phyloP scores from a whole-genome alignment of 2,329 filamentous ascomycete genomes.

The Rhynchosporium graminicola region DNA sequence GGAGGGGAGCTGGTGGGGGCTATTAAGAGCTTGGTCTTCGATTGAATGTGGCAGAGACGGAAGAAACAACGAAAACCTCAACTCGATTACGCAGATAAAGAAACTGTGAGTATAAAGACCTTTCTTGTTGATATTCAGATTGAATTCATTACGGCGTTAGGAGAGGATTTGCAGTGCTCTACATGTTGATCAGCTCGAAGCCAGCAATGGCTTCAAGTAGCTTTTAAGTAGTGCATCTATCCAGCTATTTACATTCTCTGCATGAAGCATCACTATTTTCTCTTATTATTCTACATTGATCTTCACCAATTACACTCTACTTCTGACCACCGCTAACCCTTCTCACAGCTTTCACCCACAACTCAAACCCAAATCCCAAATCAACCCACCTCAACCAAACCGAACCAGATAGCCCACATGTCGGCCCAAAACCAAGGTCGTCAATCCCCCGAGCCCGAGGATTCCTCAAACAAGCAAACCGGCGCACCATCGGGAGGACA shows the following conservation, averaged over 20 bases:
- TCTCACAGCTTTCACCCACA: background rate
- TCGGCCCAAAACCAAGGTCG: conserved; percentile 63
- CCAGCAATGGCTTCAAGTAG: background rate
- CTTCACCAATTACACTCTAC: background rate
- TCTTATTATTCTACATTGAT: background rate
- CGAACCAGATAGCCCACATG: conserved; percentile 28
- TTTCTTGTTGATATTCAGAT: too few relatives aligned
- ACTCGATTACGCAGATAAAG: too few relatives aligned
- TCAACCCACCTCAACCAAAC: background rate
- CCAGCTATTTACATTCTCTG: background rate
- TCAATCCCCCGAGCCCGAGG: conserved; percentile 75
- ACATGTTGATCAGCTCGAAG: background rate
- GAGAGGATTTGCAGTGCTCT: too few relatives aligned
- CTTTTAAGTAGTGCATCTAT: background rate
- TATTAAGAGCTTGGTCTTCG: conserved; percentile 3
- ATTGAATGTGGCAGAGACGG: background rate
- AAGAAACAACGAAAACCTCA: too few relatives aligned
- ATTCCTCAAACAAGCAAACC: conserved; percentile 62
- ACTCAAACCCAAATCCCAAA: background rate
- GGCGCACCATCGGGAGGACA: conserved; percentile 56
- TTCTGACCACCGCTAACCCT: background rate
- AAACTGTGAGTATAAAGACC: too few relatives aligned
- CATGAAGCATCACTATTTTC: background rate
- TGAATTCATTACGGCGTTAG: too few relatives aligned
- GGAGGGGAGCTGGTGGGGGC: conserved; percentile 1